Conservation (phyloP, 2,329 filamentous ascomycete species). For the Calonectria hongkongensis region DNA sequence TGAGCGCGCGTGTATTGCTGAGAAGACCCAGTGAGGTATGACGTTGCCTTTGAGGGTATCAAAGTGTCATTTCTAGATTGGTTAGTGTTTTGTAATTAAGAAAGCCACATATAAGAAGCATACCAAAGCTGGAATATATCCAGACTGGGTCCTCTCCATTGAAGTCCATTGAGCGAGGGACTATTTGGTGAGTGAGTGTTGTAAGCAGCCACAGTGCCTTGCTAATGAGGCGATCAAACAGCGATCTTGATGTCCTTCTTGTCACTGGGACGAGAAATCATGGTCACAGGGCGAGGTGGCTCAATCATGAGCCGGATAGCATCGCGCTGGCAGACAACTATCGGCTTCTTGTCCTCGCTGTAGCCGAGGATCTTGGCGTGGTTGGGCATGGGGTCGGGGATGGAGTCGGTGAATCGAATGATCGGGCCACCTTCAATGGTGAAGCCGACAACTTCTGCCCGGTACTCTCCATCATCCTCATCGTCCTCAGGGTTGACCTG, state of each 20-base stretch:
- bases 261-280: conserved; percentile 32
- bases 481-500: conserved; percentile 57
- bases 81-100: background rate
- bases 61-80: conserved; percentile 13
- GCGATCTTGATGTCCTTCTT: conserved; percentile 41
- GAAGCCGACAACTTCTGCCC: conserved; percentile 65
- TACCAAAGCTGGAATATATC: conserved; percentile 17
- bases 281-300: conserved; percentile 36
- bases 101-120: background rate
- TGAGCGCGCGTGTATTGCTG: background rate
- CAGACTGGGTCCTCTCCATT: background rate
- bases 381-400: conserved; percentile 56
- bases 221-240: background rate
- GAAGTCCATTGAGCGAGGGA: background rate
- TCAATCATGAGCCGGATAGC: conserved; percentile 58
- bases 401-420: conserved; percentile 63
- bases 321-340: conserved; percentile 63
- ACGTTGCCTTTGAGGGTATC: conserved; percentile 22
- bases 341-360: conserved; percentile 59
- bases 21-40: background rate
- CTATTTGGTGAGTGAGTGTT: background rate
- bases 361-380: conserved; percentile 62
- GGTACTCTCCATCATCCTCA: conserved; percentile 57
- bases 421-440: conserved; percentile 68
- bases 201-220: background rate